These are phyloP conservation scores for Croton laevigatus DNA, from an alignment of 441 rosid species.

Conservation along the genomic window DNA sequence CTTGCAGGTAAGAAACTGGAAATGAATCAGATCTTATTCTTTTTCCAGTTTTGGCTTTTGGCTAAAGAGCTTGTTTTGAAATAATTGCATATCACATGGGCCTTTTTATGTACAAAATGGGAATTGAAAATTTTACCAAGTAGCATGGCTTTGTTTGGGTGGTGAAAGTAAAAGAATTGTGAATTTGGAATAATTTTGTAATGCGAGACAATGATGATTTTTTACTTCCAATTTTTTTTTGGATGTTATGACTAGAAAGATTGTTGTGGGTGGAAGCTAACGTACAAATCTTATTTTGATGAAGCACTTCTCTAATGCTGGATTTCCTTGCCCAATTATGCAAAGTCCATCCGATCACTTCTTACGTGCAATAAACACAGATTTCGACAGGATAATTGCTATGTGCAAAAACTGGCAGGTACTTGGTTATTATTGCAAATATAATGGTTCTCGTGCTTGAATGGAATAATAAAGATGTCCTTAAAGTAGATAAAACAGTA, in stretches of 20 bases:
- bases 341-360: constrained; percentile 99
- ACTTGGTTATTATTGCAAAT: constrained; percentile 19
- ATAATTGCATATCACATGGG: background rate
- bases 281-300: constrained; percentile 28
- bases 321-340: constrained; percentile 99
- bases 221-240: background rate
- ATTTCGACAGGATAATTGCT: constrained; percentile 97
- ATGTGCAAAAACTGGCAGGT: constrained; percentile 99
- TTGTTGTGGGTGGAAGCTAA: constrained; percentile 27
- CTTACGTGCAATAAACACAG: constrained; percentile 95
- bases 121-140: background rate
- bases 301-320: constrained; percentile 99
- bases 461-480: constrained; percentile 5
- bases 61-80: background rate
- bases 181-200: background rate
- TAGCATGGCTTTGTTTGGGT: constrained; percentile 13
- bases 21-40: constrained; percentile 3
- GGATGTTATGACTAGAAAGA: constrained; percentile 13
- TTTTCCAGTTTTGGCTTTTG: constrained; percentile 15
- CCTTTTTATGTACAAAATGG: background rate
- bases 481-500: background rate
- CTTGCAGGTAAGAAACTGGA: constrained; percentile 65
- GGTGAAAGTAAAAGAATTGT: constrained; percentile 1
- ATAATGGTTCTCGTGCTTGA: background rate
- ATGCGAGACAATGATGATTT: background rate